phyloP scores from a whole-genome alignment of 2,329 filamentous ascomycete species.

The Erysiphe neolycopersici region DNA sequence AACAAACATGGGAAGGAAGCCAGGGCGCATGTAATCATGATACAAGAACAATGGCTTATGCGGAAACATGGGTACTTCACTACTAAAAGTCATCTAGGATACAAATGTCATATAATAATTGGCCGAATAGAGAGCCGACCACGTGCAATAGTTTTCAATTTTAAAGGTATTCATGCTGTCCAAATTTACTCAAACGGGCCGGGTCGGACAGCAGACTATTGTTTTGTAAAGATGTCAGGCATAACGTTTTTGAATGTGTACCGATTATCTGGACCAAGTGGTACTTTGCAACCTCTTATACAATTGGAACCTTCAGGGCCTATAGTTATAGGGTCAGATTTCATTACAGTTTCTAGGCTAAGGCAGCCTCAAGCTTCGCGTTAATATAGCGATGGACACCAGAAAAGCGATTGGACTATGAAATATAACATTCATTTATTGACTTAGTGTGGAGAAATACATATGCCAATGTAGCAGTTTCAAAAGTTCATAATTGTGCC shows the following conservation, averaged over 20 bases:
- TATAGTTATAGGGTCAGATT: background rate
- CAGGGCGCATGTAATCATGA: background rate
- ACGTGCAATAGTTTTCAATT: background rate
- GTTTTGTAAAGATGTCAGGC: background rate
- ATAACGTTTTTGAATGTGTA: background rate
- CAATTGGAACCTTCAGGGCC: background rate
- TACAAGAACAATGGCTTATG: background rate
- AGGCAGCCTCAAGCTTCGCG: background rate
- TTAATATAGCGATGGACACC: background rate
- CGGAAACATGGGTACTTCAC: background rate
- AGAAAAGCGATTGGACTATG: background rate
- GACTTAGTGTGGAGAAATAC: background rate
- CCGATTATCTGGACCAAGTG: background rate
- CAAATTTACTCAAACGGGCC: background rate
- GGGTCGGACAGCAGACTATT: background rate
- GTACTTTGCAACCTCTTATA: background rate
- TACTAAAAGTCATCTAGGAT: background rate
- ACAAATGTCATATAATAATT: background rate
- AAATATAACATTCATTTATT: background rate
- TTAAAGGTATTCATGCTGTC: background rate
- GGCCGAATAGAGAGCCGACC: background rate
- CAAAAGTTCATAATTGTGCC: background rate
- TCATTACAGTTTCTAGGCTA: background rate
- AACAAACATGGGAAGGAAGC: no score
- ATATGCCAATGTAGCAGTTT: background rate